Evolutionary conservation across 139 green algal species (phyloP).

Genomic region (Spirogloea muscicola): DNA sequence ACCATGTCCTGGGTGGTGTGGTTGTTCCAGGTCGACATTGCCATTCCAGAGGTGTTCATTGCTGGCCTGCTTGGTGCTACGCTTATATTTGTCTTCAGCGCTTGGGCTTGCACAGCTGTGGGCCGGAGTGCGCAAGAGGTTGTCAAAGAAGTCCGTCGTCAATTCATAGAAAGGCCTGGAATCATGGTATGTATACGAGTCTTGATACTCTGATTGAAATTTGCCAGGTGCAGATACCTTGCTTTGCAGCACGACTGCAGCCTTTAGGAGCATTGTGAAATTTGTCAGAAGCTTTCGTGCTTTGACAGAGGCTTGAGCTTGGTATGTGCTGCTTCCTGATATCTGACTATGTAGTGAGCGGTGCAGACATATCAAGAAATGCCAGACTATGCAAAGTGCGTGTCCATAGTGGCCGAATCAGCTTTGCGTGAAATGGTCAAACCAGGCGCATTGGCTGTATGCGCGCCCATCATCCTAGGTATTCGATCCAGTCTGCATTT

Average conservation of each 20-base stretch:
- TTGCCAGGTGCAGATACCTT: too few species aligned
- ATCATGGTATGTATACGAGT: too few species aligned
- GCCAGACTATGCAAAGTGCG: conserved; percentile 63
- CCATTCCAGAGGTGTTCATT: conserved; percentile 60
- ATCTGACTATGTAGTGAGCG: too few species aligned
- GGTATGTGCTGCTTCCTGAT: too few species aligned
- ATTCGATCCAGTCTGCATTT: conserved; percentile 1
- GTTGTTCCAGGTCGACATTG: conserved; percentile 62
- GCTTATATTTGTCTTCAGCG: conserved; percentile 61
- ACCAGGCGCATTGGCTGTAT: conserved; percentile 58
- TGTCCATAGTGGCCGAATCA: conserved; percentile 56
- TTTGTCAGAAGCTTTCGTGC: too few species aligned
- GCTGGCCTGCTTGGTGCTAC: conserved; percentile 57
- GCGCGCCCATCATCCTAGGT: conserved; percentile 47
- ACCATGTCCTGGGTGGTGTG: too few species aligned
- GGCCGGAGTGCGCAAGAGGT: conserved; percentile 53
- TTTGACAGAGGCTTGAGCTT: too few species aligned
- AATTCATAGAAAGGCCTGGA: conserved; percentile 58
- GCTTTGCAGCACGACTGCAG: too few species aligned
- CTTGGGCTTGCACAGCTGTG: conserved; percentile 51
- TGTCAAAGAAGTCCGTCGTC: conserved; percentile 58
- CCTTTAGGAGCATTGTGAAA: too few species aligned
- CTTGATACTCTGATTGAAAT: too few species aligned
- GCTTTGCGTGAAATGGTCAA: conserved; percentile 64
- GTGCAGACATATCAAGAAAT: conserved; percentile 51